Evolutionary conservation across 495 filamentous ascomycete genomes (phyloP), one percentile per base, ranked within the genome.

Genomic region (Neurospora terricola): DNA sequence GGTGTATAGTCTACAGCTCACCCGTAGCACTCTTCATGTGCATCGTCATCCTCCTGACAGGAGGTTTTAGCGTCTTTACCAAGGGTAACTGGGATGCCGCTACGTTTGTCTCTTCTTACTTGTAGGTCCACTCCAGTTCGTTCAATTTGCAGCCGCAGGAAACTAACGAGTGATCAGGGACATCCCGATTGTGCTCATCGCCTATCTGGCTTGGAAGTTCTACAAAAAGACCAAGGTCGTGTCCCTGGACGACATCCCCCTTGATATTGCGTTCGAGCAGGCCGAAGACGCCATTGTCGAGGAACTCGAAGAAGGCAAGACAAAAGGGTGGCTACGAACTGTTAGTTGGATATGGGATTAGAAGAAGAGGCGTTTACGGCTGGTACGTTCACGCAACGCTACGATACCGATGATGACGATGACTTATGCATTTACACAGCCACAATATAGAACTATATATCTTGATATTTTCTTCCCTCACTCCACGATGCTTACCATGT

Each of bases 171-270:
- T 36, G 30, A 30, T 68, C 45, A 86, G 85, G 69, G 86, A 89
- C 66, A 86, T 91, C 38, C 87, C 87, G 0, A 82, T 90, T 36
- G 85, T 90, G 45, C 62, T 83, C 0, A 72, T 72, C 2, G 82
- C 88, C 27, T 90, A 86, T 72, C 74, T 89, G 23, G 83, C 82
- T 5, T 91, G 85, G 80, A 91, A 91, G 71, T 73, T 84, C 6
- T 73, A 81, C 37, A 87, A 84, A 72, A 86, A 82, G 73, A 90
- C 88, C 0, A 86, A 84, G 72, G 77, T 91, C 27, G 81, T 86
- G 18, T 79, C 84, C 6, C 79, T 88, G 14, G 82, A 85, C 68
- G 81, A 86, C 9, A 86, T 90, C 78, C 86, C 83, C n/a, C 82
- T 82, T 40, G 79, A 77, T 30, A 81, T 81, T 39, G 80, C 81